Evolutionary conservation across 768 basidiomycete genomes (phyloP), one percentile per base, ranked within the genome.

Genomic region (Podaxis sp.): DNA sequence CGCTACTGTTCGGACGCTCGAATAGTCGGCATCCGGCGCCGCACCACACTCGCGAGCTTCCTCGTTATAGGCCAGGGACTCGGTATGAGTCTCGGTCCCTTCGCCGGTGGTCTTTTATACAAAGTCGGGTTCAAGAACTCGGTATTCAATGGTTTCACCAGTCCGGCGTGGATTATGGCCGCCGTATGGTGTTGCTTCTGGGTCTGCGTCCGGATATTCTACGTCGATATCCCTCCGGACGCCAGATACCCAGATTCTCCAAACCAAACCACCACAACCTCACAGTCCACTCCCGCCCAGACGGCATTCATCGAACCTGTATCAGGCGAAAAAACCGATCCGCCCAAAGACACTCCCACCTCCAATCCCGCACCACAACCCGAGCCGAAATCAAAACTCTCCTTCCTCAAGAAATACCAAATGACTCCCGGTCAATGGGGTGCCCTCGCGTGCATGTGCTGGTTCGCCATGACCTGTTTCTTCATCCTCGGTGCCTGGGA

Each of bases 401-500:
- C 59, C 54, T 56, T 60, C 56, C 40, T 40, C 62, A 43, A 49
- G 9, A 62, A 57, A 50, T 65, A 51, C 55, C 50, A 58, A 25
- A 47, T 72, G 15, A 61, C 69, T 0, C 62, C 43, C 2, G 40
- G 61, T n/a, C 71, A 72, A 65, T 83, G 81, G 79, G 84, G 82
- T 25, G 81, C 85, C 59, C 76, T 83, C 27, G 66, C 77, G 27
- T 86, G 82, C 67, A 87, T 89, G 84, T 88, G 85, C 70, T 89
- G 86, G 82, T 85, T 83, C 67, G 79, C 85, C 52, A 86, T 86
- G 83, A 78, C 83, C 24, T 86, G 81, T 71, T 89, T 88, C 77
- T 87, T 89, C 73, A 78, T 88, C 68, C 82, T 89, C 59, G 86
- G 85, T 9, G 81, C 82, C 15, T 88, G 85, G 86, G 87, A 90